Conservation (phyloP, 2,329 filamentous ascomycete genomes). For the Teratosphaeria viscida region DNA sequence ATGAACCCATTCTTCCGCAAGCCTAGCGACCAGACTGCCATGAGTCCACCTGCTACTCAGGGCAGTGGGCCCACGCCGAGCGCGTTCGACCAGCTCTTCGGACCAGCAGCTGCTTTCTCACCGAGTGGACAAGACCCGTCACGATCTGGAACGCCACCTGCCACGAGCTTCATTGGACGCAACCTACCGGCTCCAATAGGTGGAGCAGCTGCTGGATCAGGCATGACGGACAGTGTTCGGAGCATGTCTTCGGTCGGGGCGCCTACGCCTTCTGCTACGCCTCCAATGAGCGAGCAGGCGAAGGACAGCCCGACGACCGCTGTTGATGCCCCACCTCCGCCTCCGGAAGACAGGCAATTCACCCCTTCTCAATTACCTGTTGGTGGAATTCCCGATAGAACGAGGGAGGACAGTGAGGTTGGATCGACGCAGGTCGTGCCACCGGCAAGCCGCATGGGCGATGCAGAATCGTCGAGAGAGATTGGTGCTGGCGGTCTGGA, state of each 20-base stretch:
- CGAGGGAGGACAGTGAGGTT: constrained; percentile 23
- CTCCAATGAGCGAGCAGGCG: constrained; percentile 43
- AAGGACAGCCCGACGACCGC: constrained; percentile 44
- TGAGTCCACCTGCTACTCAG: constrained; percentile 10
- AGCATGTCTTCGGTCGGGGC: constrained; percentile 20
- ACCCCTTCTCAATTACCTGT: constrained; percentile 68
- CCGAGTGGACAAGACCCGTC: constrained; percentile 14
- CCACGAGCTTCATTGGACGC: constrained; percentile 21
- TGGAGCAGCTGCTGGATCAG: constrained; percentile 3
- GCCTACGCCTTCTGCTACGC: constrained; percentile 51
- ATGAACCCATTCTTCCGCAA: constrained; percentile 93
- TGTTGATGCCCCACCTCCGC: constrained; percentile 52
- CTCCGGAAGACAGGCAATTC: constrained; percentile 65
- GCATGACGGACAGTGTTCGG: constrained; percentile 20
- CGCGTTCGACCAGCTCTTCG: constrained; percentile 28
- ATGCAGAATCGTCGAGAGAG: constrained; percentile 16
- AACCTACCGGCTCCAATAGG: constrained; percentile 8
- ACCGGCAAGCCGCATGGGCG: constrained; percentile 23
- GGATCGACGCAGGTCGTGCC: constrained; percentile 46
- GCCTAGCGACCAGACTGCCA: constrained; percentile 23
- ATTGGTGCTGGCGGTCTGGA: constrained; percentile 5
- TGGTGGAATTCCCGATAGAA: constrained; percentile 42
- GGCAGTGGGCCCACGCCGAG: constrained; percentile 22
- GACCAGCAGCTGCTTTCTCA: constrained; percentile 34
- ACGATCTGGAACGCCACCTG: constrained; percentile 20